A percentile compares a stretch with the other conserved stretches of the same genome.
Evolutionary conservation across 495 filamentous ascomycete species (phyloP).

Genomic region (Aspergillus incahuasiensis): DNA sequence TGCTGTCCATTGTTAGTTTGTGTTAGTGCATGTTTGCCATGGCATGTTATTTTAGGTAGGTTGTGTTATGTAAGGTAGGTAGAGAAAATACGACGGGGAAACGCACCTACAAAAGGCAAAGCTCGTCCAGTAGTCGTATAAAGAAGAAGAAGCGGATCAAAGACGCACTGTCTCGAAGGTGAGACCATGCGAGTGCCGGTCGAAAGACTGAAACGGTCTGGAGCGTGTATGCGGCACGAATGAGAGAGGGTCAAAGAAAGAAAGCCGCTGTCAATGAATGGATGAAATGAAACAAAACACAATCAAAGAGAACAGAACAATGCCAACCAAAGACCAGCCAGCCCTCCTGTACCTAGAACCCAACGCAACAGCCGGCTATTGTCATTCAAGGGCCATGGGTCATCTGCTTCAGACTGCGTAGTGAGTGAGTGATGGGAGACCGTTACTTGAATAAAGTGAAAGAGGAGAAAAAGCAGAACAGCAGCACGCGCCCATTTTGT

Average conservation of each 20-base stretch:
- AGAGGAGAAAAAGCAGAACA: constrained; percentile 6
- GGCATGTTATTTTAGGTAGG: background rate
- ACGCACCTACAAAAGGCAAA: background rate
- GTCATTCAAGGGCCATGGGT: constrained; percentile 9
- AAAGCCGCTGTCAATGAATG: too few species aligned
- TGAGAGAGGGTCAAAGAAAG: too few species aligned
- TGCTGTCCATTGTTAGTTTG: background rate
- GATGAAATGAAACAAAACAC: constrained; percentile 12
- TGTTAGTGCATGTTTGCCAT: constrained; percentile 1
- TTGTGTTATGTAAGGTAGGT: background rate
- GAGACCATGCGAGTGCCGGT: background rate
- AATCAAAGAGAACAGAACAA: background rate
- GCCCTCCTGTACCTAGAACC: background rate
- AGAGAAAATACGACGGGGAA: background rate
- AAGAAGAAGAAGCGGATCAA: background rate
- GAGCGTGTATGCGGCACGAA: constrained; percentile 8
- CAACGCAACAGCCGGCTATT: constrained; percentile 3
- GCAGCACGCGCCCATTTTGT: constrained; percentile 5
- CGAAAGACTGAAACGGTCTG: constrained; percentile 3
- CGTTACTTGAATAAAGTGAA: too few species aligned
- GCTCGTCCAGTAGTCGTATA: background rate
- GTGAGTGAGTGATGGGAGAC: too few species aligned
- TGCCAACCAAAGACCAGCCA: constrained; percentile 5
- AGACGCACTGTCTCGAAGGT: too few species aligned
- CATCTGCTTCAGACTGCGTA: too few species aligned